Evolutionary conservation across 2,329 filamentous ascomycete genomes (phyloP), one percentile per base, ranked within the genome.

Genomic region (Neonectria magnoliae): DNA sequence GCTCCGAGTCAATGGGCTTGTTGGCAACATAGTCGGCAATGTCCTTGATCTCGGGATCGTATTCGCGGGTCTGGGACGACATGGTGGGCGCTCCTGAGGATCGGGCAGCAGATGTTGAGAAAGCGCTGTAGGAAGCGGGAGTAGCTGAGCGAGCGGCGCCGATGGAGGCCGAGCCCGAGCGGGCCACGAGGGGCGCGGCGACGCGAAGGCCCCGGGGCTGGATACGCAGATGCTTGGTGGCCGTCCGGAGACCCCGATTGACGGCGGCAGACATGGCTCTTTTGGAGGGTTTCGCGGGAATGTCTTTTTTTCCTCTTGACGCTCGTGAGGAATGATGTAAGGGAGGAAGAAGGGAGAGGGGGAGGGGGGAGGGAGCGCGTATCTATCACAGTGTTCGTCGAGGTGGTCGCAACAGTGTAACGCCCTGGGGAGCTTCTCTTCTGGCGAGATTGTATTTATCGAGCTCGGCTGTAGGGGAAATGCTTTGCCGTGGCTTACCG

Each of bases 1-100:
- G 87, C 72, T 97, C 93, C 31, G 95, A 98, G 74, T 95, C 87
- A 76, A 98, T 91, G 63, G 93, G 87, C 81, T 94, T 95, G 80
- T 94, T 93, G 86, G 97, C 93, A 78, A 98, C 92, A 83, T 98
- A 99, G 82, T 87, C 89, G 68, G 95, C 95, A 85, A 99, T 97
- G 79, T 98, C 94, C 81, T 90, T 90, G 81, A 98, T 96, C 84
- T 98, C 95, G 68, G 92, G 89, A 79, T 98, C 95, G 81, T 95
- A 98, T 72, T 90, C 86, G 78, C 87, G 82, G 66, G 80, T 76
- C 75, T 83, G 78, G 48, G 84, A 78, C 76, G 87, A 80, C 79
- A 82, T 82, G 73, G 81, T 77, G 72, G 85, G 82, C 73, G 85
- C 83, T 69, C 81, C 80, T 60, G 83, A 86, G 69, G 80, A 78